phyloP scores from a whole-genome alignment of 1,284 basidiomycete species.

The Leccinum variabile region DNA sequence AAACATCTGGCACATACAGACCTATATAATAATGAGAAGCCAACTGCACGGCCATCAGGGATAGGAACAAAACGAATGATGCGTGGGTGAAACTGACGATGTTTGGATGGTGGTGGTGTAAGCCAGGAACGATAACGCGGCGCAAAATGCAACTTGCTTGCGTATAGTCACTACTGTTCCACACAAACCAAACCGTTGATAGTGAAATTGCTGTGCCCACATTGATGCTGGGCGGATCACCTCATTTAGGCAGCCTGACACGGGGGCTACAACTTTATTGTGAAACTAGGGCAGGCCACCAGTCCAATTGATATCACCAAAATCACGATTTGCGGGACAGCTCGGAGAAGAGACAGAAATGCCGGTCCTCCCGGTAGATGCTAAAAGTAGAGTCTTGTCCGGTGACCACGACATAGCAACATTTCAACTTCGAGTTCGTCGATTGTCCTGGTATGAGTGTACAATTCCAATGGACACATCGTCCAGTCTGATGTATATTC shows the following conservation, averaged over 20 bases:
- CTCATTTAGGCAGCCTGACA: background rate
- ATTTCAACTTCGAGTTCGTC: background rate
- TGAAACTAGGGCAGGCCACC: background rate
- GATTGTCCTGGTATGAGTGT: too few relatives aligned
- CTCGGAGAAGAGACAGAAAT: background rate
- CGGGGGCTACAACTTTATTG: background rate
- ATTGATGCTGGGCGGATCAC: background rate
- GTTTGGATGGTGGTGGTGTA: background rate
- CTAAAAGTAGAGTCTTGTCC: background rate
- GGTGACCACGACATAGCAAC: background rate
- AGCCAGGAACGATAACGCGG: too few relatives aligned
- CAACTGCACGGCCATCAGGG: background rate
- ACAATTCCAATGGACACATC: too few relatives aligned
- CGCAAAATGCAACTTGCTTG: too few relatives aligned
- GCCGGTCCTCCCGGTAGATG: background rate
- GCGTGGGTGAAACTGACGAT: too few relatives aligned
- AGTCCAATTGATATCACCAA: background rate
- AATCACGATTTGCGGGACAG: background rate
- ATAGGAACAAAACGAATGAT: too few relatives aligned
- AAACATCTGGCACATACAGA: background rate
- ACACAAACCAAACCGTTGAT: too few relatives aligned
- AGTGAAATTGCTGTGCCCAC: too few relatives aligned
- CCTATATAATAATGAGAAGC: background rate
- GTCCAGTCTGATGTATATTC: too few relatives aligned
- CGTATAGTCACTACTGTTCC: too few relatives aligned